Evolutionary conservation across 2,329 filamentous ascomycete genomes (phyloP), one percentile per base, ranked within the genome.

Genomic region (Cladosporium sp.): DNA sequence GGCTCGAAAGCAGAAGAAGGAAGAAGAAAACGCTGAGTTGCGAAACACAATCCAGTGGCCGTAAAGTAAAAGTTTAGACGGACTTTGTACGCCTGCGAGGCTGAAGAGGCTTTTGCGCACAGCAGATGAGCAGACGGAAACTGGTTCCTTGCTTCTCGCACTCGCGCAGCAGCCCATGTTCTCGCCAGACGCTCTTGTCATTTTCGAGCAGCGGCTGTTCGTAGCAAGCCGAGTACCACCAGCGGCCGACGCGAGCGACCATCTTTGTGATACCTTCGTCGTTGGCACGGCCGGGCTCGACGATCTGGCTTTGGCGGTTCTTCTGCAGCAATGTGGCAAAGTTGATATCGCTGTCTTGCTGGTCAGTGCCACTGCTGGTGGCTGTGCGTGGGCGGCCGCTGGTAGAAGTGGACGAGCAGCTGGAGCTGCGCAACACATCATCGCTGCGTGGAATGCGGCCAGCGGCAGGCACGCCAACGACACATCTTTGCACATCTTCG

Each of bases 221-320:
- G 77, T 97, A 98, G 81, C 94, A 97, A 62, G 91, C 88, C 11
- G 88, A 91, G 79, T 97, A 98, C 95, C 95, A 99, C 92, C 94
- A 98, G 52, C 95, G 86, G 1, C 93, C 94, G 12, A 98, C 94
- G 69, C 89, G 90, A 18, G 93, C 90, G 26, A 98, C 93, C 84
- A 96, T 96, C 74, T 92, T 93, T 15, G 92, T 92, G 74, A 98
- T 97, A 70, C 88, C 90, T 74, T 93, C 92, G 71, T 97, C 92
- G 26, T 90, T 79, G 26, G 75, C 76, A n/a, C 77, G 76, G 49
- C 66, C 67, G n/a, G 70, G 64, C 26, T 67, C 68, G 54, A 77
- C 47, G 72, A 8, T 72, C 70, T 68, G 69, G 83, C 51, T 61
- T 14, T 60, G 34, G 24, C 84, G 80, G 63, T 86, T 82, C 49